Percentiles rank a stretch among this genome's conserved stretches.
Evolutionary conservation across 1,284 basidiomycete species (phyloP).

Genomic region (Trichosporon sp.): DNA sequence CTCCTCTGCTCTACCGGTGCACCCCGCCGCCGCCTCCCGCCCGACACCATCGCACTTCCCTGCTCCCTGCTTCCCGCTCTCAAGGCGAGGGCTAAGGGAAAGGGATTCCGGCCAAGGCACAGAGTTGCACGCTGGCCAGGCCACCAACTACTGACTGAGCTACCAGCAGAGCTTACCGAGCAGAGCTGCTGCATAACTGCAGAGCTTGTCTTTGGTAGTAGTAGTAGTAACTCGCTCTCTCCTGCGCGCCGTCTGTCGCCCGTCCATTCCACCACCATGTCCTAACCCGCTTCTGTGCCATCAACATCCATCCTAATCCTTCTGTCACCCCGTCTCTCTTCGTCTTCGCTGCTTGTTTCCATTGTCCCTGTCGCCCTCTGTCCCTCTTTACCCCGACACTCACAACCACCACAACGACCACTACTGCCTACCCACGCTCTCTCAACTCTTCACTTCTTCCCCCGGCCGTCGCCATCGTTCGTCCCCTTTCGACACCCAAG

Average conservation of each 20-base stretch:
- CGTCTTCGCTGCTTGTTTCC: conserved; percentile 24
- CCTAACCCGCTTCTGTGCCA: conserved; percentile 7
- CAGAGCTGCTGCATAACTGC: no score
- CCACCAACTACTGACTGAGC: no score
- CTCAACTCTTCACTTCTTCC: not conserved
- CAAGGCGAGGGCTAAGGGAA: no score
- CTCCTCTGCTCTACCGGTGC: not conserved
- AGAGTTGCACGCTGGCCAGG: not conserved
- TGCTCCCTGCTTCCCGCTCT: no score
- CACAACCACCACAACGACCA: no score
- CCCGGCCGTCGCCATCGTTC: not conserved
- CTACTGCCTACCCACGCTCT: conserved; percentile 27
- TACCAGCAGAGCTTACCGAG: no score
- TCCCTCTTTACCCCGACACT: conserved; percentile 19
- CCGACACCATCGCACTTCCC: not conserved
- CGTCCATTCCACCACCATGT: not conserved
- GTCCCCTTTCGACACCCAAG: not conserved
- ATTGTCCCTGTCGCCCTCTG: conserved; percentile 20
- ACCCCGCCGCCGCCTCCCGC: not conserved
- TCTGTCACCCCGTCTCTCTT: conserved; percentile 25
- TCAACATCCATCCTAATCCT: conserved; percentile 28
- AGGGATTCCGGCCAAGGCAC: not conserved
- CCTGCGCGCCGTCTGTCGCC: no score
- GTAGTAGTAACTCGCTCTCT: no score
- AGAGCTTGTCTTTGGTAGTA: no score